These are phyloP conservation scores for Lipomyces sp. DNA, from an alignment of 805 yeast species.

Conservation along the genomic window DNA sequence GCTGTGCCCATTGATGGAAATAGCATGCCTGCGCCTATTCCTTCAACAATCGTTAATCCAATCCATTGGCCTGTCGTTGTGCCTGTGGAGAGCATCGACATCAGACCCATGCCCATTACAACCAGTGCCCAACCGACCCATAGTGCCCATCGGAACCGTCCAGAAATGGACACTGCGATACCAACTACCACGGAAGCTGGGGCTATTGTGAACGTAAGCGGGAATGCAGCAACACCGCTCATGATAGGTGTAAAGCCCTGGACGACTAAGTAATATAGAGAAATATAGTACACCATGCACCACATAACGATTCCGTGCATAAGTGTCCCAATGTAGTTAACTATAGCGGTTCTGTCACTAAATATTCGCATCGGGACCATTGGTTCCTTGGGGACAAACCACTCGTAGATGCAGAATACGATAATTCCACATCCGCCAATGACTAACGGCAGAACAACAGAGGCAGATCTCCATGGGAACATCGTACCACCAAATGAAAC, in stretches of 20 bases:
- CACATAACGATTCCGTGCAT: slow-evolving; percentile 50
- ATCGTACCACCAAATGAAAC: slow-evolving; percentile 61
- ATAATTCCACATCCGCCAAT: slow-evolving; percentile 55
- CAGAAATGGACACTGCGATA: too few species aligned
- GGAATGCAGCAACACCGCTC: too few species aligned
- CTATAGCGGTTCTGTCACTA: slow-evolving; percentile 46
- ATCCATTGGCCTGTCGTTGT: too few species aligned
- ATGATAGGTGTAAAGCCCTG: too few species aligned
- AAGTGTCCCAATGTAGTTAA: slow-evolving; percentile 49
- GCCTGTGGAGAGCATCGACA: slow-evolving; percentile 47
- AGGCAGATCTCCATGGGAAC: slow-evolving; percentile 60
- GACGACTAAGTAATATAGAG: too few species aligned
- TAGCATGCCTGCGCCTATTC: slow-evolving; percentile 54
- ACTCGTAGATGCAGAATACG: slow-evolving; percentile 44
- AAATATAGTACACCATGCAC: slow-evolving; percentile 44
- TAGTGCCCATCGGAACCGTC: too few species aligned
- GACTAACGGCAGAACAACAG: slow-evolving; percentile 55
- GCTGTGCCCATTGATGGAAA: slow-evolving; percentile 49
- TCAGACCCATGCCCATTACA: slow-evolving; percentile 52
- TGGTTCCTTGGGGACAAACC: slow-evolving; percentile 51
- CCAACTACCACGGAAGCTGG: too few species aligned
- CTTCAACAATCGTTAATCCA: slow-evolving; percentile 42
- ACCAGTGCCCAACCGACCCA: too few species aligned
- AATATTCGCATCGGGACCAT: slow-evolving; percentile 54
- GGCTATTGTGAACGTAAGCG: too few species aligned